phyloP scores from a whole-genome alignment of 2,329 filamentous ascomycete genomes.

The Aspergillus viridinutans region DNA sequence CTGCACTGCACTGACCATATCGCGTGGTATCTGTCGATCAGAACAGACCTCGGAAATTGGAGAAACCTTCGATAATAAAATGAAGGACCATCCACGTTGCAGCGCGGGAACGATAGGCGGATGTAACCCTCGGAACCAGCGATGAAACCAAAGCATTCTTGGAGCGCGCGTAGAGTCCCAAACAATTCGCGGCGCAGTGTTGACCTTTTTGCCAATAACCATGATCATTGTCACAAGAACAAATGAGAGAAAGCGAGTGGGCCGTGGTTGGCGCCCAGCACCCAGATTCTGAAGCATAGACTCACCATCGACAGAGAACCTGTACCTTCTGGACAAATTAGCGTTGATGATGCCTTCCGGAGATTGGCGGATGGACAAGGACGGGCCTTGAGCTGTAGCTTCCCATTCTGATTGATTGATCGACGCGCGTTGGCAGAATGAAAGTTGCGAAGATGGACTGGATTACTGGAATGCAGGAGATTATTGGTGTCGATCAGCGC shows the following conservation, averaged over 20 bases:
- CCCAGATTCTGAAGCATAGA: background rate
- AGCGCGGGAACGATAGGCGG: background rate
- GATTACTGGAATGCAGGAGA: background rate
- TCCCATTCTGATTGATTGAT: background rate
- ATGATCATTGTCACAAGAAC: background rate
- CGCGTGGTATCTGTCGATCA: background rate
- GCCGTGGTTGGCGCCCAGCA: background rate
- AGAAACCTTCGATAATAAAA: background rate
- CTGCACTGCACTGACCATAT: background rate
- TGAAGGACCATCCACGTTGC: background rate
- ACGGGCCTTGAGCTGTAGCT: background rate
- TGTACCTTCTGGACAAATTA: background rate
- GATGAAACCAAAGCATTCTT: constrained; percentile 13
- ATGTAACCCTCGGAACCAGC: constrained; percentile 10
- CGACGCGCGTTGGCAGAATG: background rate
- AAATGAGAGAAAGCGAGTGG: background rate
- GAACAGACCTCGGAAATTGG: background rate
- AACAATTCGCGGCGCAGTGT: background rate
- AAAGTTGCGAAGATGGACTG: background rate
- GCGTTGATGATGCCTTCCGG: background rate
- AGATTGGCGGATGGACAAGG: background rate
- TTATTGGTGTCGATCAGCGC: background rate
- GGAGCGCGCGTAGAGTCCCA: background rate
- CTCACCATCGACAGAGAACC: background rate
- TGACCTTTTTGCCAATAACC: background rate